Conservation (phyloP, 2,329 filamentous ascomycete species). For the Zymoseptoria pseudotritici region DNA sequence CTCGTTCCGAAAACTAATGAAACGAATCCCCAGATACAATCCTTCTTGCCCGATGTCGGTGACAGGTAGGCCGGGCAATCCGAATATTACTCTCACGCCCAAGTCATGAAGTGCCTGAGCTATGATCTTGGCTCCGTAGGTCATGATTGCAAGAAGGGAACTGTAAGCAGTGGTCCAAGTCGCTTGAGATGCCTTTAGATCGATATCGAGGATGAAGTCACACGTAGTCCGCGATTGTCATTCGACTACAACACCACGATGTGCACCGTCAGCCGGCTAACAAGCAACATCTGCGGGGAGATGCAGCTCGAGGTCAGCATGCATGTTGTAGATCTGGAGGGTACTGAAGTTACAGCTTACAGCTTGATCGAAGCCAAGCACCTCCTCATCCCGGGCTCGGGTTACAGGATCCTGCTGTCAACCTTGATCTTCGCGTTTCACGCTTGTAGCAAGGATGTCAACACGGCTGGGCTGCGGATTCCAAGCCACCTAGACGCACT, state of each 20-base stretch:
- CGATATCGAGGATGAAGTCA: neutral
- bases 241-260: neutral
- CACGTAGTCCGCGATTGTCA: neutral
- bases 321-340: neutral
- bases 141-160: neutral
- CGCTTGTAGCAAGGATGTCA: too few relatives aligned
- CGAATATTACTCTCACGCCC: constrained; percentile 46
- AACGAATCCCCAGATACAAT: constrained; percentile 50
- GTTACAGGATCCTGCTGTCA: neutral
- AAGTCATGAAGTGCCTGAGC: constrained; percentile 43
- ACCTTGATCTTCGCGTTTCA: too few relatives aligned
- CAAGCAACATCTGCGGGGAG: neutral
- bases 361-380: neutral
- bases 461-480: too few relatives aligned
- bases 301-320: constrained; percentile 6
- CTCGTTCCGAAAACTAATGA: constrained; percentile 53
- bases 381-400: neutral
- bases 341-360: neutral
- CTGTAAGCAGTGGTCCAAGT: neutral
- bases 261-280: neutral
- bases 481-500: too few relatives aligned
- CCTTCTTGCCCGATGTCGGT: constrained; percentile 52
- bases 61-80: constrained; percentile 49
- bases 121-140: constrained; percentile 39
- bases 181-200: neutral